Conservation (phyloP, 106 monocot species). For the Posidonia australis region DNA sequence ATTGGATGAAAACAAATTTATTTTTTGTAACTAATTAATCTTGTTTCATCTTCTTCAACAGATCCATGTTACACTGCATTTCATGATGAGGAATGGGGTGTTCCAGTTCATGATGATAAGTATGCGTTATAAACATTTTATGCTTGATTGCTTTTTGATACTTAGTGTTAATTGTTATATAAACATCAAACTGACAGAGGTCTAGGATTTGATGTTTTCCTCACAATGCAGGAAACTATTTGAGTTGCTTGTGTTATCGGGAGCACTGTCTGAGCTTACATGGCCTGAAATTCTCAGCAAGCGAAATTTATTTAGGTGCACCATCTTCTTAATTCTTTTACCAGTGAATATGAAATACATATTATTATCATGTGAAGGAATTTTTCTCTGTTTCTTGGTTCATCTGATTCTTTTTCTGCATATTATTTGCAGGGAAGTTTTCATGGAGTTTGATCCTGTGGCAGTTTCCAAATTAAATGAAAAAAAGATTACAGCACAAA, state of each 20-base stretch:
- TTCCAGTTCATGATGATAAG: conserved; percentile 30
- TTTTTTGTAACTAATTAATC: too few relatives aligned
- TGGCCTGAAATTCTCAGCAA: conserved; percentile 14
- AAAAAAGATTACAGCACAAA: conserved; percentile 2
- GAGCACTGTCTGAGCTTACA: conserved; percentile 12
- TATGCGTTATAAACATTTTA: too few relatives aligned
- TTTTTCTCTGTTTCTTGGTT: background rate
- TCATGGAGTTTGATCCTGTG: conserved; percentile 11
- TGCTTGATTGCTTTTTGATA: background rate
- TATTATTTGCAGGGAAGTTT: conserved; percentile 8
- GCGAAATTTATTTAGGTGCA: conserved; percentile 9
- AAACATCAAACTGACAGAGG: background rate
- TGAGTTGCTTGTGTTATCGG: conserved; percentile 13
- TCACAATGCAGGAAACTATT: conserved; percentile 8
- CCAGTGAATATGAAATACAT: too few relatives aligned
- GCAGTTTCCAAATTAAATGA: conserved; percentile 8
- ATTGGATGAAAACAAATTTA: too few relatives aligned
- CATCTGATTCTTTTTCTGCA: background rate
- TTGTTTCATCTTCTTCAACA: background rate
- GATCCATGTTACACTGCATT: conserved; percentile 23
- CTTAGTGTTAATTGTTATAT: background rate
- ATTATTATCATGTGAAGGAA: too few relatives aligned
- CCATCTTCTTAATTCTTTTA: background rate
- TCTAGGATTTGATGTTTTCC: conserved; percentile 3
- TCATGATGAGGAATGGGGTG: conserved; percentile 32